Evolutionary conservation across 2,329 filamentous ascomycete species (phyloP).

Genomic region (Paecilomyces sp.): DNA sequence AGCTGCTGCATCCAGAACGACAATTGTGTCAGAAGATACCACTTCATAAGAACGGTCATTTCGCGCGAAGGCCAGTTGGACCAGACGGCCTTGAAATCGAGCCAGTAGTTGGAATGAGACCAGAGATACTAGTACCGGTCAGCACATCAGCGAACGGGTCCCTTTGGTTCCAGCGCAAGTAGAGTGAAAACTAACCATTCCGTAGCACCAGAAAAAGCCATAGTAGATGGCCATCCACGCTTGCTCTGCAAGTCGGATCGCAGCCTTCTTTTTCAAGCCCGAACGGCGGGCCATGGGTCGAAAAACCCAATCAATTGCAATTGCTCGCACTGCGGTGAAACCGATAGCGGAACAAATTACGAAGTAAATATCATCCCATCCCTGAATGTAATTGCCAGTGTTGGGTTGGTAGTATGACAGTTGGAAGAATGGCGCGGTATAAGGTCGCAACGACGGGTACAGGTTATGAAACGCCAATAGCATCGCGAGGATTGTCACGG

Average conservation of each 20-base stretch:
- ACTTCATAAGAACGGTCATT: slow-evolving; percentile 67
- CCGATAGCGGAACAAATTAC: slow-evolving; percentile 72
- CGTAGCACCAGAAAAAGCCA: slow-evolving; percentile 70
- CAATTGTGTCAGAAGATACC: slow-evolving; percentile 84
- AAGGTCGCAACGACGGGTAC: slow-evolving; percentile 70
- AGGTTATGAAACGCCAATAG: slow-evolving; percentile 74
- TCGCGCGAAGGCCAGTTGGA: slow-evolving; percentile 74
- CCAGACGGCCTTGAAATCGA: slow-evolving; percentile 74
- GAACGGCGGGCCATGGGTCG: slow-evolving; percentile 65
- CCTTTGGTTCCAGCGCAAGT: slow-evolving; percentile 3
- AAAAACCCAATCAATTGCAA: slow-evolving; percentile 79
- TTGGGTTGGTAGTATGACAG: slow-evolving; percentile 72
- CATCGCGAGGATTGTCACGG: slow-evolving; percentile 76
- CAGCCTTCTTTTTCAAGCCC: slow-evolving; percentile 71
- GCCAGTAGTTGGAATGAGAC: slow-evolving; percentile 67
- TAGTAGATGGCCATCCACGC: slow-evolving; percentile 87
- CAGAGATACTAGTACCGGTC: slow-evolving; percentile 62
- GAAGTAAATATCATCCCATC: slow-evolving; percentile 71
- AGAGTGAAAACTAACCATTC: slow-evolving; percentile 56
- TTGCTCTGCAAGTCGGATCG: slow-evolving; percentile 86
- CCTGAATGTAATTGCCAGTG: slow-evolving; percentile 65
- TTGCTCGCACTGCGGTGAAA: slow-evolving; percentile 80
- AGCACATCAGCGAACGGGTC: background rate
- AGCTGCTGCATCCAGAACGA: slow-evolving; percentile 94
- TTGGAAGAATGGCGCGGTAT: slow-evolving; percentile 81